Conservation (phyloP, 2,329 filamentous ascomycete species). For the Fusarium pseudocircinatum region DNA sequence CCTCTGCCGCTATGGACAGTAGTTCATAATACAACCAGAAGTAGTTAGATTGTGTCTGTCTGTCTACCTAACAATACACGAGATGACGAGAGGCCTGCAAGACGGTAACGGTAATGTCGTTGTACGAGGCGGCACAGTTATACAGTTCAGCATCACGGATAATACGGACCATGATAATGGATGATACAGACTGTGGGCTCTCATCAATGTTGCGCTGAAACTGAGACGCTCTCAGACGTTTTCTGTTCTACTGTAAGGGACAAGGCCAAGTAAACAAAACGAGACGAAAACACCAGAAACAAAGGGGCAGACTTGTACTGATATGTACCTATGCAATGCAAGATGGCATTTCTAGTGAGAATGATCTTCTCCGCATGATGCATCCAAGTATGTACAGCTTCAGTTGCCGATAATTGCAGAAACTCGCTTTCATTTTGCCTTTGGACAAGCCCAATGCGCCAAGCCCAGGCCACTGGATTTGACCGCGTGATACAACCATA, state of each 20-base stretch:
- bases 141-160: neutral
- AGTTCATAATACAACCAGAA: neutral
- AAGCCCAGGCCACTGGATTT: constrained; percentile 21
- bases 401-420: neutral
- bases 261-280: constrained; percentile 14
- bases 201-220: constrained; percentile 14
- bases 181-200: constrained; percentile 1
- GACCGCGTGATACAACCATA: constrained; percentile 16
- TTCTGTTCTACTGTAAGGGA: neutral
- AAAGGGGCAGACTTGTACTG: neutral
- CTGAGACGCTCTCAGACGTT: constrained; percentile 24
- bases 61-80: neutral
- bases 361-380: constrained; percentile 13
- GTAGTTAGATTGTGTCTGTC: neutral
- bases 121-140: constrained; percentile 16
- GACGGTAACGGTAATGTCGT: neutral
- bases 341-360: neutral
- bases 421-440: neutral
- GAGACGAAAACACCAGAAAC: neutral
- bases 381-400: neutral
- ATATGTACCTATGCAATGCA: neutral
- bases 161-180: neutral
- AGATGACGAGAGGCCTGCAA: neutral
- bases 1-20: neutral
- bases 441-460: constrained; percentile 15